phyloP scores from a whole-genome alignment of 1,284 basidiomycete species.

The Papiliotrema fonsecae region DNA sequence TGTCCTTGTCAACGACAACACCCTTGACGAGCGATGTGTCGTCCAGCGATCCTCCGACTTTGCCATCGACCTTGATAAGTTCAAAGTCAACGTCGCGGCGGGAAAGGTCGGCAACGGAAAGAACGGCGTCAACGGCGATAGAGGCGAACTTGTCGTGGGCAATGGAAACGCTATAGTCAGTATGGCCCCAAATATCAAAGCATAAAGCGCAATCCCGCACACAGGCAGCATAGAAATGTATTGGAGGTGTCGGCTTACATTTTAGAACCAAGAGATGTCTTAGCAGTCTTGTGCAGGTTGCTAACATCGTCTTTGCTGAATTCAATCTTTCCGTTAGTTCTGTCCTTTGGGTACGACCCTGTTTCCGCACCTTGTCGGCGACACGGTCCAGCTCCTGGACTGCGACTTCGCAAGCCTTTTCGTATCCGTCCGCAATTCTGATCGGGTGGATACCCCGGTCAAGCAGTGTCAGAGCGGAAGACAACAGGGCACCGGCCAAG shows the following conservation, averaged over 20 bases:
- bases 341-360: too few relatives aligned
- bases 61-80: conserved; percentile 98
- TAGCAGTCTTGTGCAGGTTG: conserved; percentile 89
- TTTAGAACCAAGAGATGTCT: conserved; percentile 94
- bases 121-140: conserved; percentile 95
- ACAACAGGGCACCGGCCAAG: conserved; percentile 86
- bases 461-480: conserved; percentile 62
- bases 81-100: conserved; percentile 96
- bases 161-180: conserved; percentile 75
- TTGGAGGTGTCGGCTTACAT: conserved; percentile 59
- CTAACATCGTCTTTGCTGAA: conserved; percentile 77
- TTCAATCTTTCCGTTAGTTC: conserved; percentile 48
- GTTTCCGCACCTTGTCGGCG: conserved; percentile 66
- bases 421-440: conserved; percentile 96
- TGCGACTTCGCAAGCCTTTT: conserved; percentile 85
- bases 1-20: conserved; percentile 98
- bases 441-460: conserved; percentile 98
- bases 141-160: conserved; percentile 91
- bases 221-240: neutral
- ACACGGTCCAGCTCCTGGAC: conserved; percentile 86
- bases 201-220: too few relatives aligned
- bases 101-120: conserved; percentile 90
- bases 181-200: too few relatives aligned
- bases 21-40: conserved; percentile 79
- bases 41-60: conserved; percentile 92